phyloP scores from a whole-genome alignment of 495 filamentous ascomycete species.

The Durotheca rogersii region DNA sequence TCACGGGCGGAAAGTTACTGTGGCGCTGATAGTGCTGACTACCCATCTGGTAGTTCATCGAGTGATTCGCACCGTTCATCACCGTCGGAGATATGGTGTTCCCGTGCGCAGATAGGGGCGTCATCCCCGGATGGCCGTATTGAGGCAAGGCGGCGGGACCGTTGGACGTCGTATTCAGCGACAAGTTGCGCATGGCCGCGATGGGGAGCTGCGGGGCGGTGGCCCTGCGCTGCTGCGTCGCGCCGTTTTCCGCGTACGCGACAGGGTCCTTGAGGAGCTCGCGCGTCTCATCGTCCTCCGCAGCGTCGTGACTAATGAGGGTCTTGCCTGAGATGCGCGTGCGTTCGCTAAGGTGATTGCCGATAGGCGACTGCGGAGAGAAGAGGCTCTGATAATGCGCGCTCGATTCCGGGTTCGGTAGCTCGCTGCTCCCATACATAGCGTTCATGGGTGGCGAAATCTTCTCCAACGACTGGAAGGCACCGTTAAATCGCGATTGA shows the following conservation, averaged over 20 bases:
- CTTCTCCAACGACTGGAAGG: slow-evolving; percentile 71
- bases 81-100: slow-evolving; percentile 62
- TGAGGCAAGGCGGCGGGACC: slow-evolving; percentile 54
- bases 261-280: slow-evolving; percentile 82
- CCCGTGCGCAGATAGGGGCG: slow-evolving; percentile 48
- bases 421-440: slow-evolving; percentile 58
- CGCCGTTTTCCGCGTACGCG: slow-evolving; percentile 77
- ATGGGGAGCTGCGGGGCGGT: slow-evolving; percentile 76
- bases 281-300: slow-evolving; percentile 80
- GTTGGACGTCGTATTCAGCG: slow-evolving; percentile 61
- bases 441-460: slow-evolving; percentile 64
- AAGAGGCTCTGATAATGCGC: slow-evolving; percentile 72
- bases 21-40: slow-evolving; percentile 59
- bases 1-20: slow-evolving; percentile 81
- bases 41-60: slow-evolving; percentile 55
- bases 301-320: slow-evolving; percentile 77
- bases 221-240: slow-evolving; percentile 61
- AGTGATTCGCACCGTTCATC: slow-evolving; percentile 47
- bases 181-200: slow-evolving; percentile 68
- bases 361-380: slow-evolving; percentile 80
- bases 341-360: slow-evolving; percentile 68
- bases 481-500: slow-evolving; percentile 73
- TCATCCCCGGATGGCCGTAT: slow-evolving; percentile 49
- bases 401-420: slow-evolving; percentile 60
- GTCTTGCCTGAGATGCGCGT: slow-evolving; percentile 76